Conservation (phyloP, 352 stramenopile species). For the Peronosclerospora sorghi region DNA sequence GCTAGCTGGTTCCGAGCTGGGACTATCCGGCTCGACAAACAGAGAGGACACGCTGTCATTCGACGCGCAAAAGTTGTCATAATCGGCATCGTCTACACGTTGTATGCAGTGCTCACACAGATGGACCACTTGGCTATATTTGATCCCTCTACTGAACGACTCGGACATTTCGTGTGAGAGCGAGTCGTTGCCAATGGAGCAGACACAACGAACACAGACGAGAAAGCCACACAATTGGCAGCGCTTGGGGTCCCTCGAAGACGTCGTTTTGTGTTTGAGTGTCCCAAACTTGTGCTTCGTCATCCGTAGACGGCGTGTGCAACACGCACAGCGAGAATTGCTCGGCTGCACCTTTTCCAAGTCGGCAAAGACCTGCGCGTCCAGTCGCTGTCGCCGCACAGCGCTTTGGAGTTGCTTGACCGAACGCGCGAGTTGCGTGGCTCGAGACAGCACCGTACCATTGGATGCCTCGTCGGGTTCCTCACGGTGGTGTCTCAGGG, state of each 20-base stretch:
- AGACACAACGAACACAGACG: slow-evolving; percentile 43
- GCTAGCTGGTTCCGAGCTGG: slow-evolving; percentile 10
- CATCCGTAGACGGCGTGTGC: slow-evolving; percentile 23
- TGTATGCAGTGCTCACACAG: slow-evolving; percentile 45
- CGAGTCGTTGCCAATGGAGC: slow-evolving; percentile 14
- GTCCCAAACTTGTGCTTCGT: slow-evolving; percentile 11
- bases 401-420: slow-evolving; percentile 14
- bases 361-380: slow-evolving; percentile 25
- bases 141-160: slow-evolving; percentile 5
- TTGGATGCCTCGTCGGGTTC: slow-evolving; percentile 20
- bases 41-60: slow-evolving; percentile 12
- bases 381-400: slow-evolving; percentile 21
- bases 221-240: slow-evolving; percentile 52
- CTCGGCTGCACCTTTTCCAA: slow-evolving; percentile 19
- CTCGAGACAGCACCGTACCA: slow-evolving; percentile 10
- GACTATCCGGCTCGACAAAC: slow-evolving; percentile 15
- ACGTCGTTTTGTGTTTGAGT: slow-evolving; percentile 1
- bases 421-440: slow-evolving; percentile 10
- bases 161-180: slow-evolving; percentile 5
- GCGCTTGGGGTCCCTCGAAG: slow-evolving; percentile 23
- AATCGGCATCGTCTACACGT: slow-evolving; percentile 43
- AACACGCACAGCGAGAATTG: slow-evolving; percentile 20
- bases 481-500: slow-evolving; percentile 10
- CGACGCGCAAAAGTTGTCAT: slow-evolving; percentile 25
- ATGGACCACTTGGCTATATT: slow-evolving; percentile 23